Conservation (phyloP, 2,329 filamentous ascomycete genomes). For the Colletotrichum chlorophyti region DNA sequence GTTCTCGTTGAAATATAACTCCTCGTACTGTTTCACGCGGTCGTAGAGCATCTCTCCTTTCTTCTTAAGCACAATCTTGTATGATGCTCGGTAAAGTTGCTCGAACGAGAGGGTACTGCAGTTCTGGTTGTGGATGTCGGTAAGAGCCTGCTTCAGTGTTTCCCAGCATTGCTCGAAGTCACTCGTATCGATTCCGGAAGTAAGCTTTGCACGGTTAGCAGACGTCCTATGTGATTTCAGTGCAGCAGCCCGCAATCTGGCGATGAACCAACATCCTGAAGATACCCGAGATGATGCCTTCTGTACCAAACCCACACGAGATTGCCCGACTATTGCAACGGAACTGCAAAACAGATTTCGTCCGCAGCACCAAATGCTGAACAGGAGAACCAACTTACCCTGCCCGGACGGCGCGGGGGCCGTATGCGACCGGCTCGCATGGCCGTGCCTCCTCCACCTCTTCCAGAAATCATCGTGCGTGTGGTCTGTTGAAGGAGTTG, state of each 20-base stretch:
- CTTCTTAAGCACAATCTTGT: conserved; percentile 91
- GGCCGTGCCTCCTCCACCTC: conserved; percentile 47
- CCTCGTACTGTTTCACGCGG: conserved; percentile 80
- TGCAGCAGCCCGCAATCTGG: too few species aligned
- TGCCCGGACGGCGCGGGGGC: conserved; percentile 49
- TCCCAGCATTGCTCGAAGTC: conserved; percentile 90
- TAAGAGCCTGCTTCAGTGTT: conserved; percentile 76
- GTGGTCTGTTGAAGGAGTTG: neutral
- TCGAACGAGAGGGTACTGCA: conserved; percentile 92
- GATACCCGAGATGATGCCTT: too few species aligned
- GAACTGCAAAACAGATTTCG: neutral
- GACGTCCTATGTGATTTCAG: too few species aligned
- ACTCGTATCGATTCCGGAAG: conserved; percentile 54
- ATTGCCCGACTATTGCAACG: too few species aligned
- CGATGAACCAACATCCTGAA: neutral
- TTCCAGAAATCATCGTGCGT: conserved; percentile 55
- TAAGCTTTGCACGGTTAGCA: conserved; percentile 5
- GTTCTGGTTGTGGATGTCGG: conserved; percentile 91
- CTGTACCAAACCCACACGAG: too few species aligned
- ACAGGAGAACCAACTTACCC: conserved; percentile 40
- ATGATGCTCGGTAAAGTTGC: conserved; percentile 90
- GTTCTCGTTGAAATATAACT: conserved; percentile 77
- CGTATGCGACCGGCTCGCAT: conserved; percentile 48
- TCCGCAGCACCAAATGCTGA: neutral
- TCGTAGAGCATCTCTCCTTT: conserved; percentile 84